A percentile compares a stretch with the other conserved stretches of the same genome.
These are phyloP conservation scores for Colletotrichum euphorbiae DNA, from an alignment of 2,329 filamentous ascomycete genomes.

Conservation along the genomic window DNA sequence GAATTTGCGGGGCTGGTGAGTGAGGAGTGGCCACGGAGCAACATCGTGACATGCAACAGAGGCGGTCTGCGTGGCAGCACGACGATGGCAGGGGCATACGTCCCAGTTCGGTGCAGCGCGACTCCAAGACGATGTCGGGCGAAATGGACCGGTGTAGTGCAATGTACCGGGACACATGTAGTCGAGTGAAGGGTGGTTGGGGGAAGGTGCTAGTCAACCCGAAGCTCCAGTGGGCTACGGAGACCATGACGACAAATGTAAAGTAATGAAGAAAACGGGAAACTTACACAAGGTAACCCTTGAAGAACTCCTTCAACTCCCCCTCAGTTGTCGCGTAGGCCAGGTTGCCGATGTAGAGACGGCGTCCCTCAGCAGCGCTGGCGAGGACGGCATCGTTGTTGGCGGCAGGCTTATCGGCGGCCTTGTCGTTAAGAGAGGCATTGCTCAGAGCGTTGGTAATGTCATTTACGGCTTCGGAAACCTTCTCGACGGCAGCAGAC, in stretches of 20 bases:
- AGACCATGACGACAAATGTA: not conserved
- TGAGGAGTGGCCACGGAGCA: conserved; percentile 38
- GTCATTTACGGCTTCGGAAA: conserved; percentile 78
- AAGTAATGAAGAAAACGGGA: not conserved
- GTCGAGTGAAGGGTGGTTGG: no score
- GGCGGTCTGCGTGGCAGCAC: conserved; percentile 24
- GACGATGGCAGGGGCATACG: not conserved
- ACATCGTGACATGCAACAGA: conserved; percentile 25
- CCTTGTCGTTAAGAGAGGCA: conserved; percentile 73
- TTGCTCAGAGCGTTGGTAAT: conserved; percentile 80
- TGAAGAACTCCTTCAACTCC: conserved; percentile 99
- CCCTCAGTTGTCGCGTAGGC: conserved; percentile 99
- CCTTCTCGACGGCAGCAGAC: conserved; percentile 84
- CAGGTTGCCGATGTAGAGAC: conserved; percentile 99
- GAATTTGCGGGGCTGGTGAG: conserved; percentile 34
- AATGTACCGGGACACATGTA: not conserved
- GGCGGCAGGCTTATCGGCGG: conserved; percentile 60
- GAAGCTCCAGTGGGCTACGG: conserved; percentile 17
- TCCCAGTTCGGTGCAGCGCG: not conserved
- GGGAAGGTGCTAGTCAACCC: conserved; percentile 12
- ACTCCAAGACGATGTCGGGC: not conserved
- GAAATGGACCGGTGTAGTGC: not conserved
- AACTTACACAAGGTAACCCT: conserved; percentile 98
- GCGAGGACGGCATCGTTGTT: conserved; percentile 92
- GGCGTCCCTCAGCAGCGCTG: conserved; percentile 97